A percentile compares a stretch with the other conserved stretches of the same genome.
Conservation (phyloP, 2,329 filamentous ascomycete genomes). For the Neonectria coccinea region DNA sequence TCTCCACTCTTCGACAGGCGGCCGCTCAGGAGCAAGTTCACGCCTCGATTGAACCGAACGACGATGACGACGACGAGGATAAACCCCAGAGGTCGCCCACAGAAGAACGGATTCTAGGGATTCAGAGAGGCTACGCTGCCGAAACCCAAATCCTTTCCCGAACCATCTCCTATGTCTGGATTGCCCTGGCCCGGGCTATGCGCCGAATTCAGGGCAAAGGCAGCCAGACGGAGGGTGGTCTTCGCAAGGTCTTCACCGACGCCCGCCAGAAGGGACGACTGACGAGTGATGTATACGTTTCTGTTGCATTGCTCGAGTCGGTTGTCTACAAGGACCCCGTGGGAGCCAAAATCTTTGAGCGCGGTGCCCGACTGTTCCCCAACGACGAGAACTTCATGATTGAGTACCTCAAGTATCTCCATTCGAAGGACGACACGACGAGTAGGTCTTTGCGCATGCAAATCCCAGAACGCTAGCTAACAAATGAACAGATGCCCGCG, state of each 20-base stretch:
- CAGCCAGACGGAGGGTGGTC: conserved; percentile 74
- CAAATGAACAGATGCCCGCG: conserved; percentile 78
- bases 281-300: conserved; percentile 94
- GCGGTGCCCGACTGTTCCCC: conserved; percentile 91
- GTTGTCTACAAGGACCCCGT: conserved; percentile 95
- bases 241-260: conserved; percentile 89
- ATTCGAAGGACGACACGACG: conserved; percentile 91
- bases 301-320: conserved; percentile 91
- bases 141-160: conserved; percentile 83
- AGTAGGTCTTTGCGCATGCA: conserved; percentile 70
- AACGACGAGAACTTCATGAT: conserved; percentile 94
- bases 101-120: conserved; percentile 72
- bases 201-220: conserved; percentile 92
- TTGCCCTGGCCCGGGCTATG: conserved; percentile 92
- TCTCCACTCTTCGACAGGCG: conserved; percentile 68
- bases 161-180: conserved; percentile 94
- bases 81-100: conserved; percentile 65
- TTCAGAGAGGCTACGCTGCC: conserved; percentile 75
- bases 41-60: conserved; percentile 57
- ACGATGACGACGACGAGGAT: conserved; percentile 61
- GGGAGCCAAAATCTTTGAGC: conserved; percentile 94
- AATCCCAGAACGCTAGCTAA: conserved; percentile 30
- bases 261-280: conserved; percentile 88
- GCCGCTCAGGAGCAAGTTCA: conserved; percentile 54
- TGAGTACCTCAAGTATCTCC: conserved; percentile 94